Conservation (phyloP, 23 red algal genomes). For the Gracilaria vermiculophylla region DNA sequence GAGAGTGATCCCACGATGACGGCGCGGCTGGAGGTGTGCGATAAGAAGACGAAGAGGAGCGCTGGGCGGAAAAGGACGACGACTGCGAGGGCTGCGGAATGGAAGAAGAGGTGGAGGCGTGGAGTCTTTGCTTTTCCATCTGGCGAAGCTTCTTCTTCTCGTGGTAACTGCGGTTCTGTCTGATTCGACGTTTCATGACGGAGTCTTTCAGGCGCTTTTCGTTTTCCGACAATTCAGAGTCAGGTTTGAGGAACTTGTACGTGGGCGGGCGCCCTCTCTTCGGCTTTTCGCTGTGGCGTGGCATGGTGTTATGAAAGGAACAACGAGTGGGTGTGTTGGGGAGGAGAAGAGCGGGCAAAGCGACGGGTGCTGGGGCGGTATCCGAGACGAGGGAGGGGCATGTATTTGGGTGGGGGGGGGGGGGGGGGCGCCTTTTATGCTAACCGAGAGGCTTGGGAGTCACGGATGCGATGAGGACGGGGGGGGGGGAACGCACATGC, state of each 20-base stretch:
- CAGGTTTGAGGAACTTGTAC: slow-evolving; percentile 82
- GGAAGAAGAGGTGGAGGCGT: not conserved
- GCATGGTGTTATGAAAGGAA: not conserved
- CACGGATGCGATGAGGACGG: no score
- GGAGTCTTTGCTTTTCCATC: not conserved
- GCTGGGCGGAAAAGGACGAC: no score
- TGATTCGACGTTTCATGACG: slow-evolving; percentile 75
- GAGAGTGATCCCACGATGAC: not conserved
- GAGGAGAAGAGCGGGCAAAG: not conserved
- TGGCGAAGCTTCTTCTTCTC: slow-evolving; percentile 56
- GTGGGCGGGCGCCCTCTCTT: slow-evolving; percentile 72
- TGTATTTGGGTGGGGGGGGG: no score
- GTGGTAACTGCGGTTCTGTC: slow-evolving; percentile 93
- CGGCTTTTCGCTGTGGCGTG: not conserved
- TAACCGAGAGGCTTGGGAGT: no score
- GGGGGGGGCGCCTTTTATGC: no score
- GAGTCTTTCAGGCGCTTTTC: slow-evolving; percentile 80
- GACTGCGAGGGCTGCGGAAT: not conserved
- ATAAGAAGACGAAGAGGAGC: not conserved
- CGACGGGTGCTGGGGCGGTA: not conserved
- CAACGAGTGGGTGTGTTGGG: not conserved
- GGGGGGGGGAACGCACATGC: no score
- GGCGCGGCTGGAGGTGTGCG: no score
- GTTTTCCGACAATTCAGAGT: slow-evolving; percentile 83
- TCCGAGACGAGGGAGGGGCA: no score